A percentile compares a stretch with the other conserved stretches of the same genome.
These are phyloP conservation scores for Colletotrichum camelliae DNA, from an alignment of 2,329 filamentous ascomycete genomes.

Conservation along the genomic window DNA sequence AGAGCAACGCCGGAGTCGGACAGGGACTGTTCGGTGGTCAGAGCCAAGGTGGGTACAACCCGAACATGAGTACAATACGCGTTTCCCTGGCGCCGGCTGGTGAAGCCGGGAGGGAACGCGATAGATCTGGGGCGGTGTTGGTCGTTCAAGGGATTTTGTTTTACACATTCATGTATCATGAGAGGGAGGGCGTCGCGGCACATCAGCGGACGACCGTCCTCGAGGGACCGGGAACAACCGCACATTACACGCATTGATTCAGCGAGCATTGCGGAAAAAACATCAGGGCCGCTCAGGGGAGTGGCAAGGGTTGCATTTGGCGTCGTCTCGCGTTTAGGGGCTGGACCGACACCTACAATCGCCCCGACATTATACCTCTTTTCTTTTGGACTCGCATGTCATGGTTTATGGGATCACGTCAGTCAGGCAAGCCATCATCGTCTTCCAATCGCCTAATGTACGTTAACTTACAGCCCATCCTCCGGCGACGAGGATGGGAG, in stretches of 20 bases:
- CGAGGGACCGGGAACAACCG: conserved; percentile 16
- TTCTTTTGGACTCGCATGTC: conserved; percentile 31
- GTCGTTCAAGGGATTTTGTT: conserved; percentile 18
- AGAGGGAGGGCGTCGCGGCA: conserved; percentile 19
- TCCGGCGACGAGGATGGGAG: conserved; percentile 28
- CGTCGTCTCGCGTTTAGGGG: conserved; percentile 23
- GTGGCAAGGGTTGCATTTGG: conserved; percentile 35
- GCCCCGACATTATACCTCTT: conserved; percentile 26
- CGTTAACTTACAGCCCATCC: conserved; percentile 59
- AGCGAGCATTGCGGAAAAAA: conserved; percentile 47
- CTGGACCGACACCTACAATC: conserved; percentile 22
- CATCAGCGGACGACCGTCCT: conserved; percentile 4
- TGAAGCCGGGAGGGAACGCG: conserved; percentile 1
- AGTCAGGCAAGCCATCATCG: conserved; percentile 70
- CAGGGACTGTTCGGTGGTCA: conserved; percentile 90
- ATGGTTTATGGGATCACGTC: conserved; percentile 49
- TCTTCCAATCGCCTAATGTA: conserved; percentile 71
- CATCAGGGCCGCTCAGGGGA: conserved; percentile 22
- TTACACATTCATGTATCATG: conserved; percentile 24
- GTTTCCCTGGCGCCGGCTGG: conserved; percentile 27
- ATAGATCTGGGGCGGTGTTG: conserved; percentile 14
- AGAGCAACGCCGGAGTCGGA: conserved; percentile 82
- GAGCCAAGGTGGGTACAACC: conserved; percentile 94
- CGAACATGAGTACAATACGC: conserved; percentile 75
- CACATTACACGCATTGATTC: conserved; percentile 31